Base-by-base conservation (phyloP, 306 rosid genomes). In the Canavalia ensiformis region DNA sequence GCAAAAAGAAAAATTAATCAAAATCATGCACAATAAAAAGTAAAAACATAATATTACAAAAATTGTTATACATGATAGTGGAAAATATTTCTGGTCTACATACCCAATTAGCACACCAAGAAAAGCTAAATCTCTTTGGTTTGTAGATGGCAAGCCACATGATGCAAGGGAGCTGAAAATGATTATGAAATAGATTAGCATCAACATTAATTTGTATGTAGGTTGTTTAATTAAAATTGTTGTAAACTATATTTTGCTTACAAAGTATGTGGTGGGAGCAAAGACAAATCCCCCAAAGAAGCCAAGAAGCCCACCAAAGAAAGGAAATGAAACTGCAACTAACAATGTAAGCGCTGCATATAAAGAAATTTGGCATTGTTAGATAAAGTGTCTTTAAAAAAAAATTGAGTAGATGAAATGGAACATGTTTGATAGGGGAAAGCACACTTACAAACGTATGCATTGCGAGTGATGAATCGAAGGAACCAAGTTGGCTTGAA, bases 251-350 rank as follows among this genome's bases (percentile, higher is more conserved):
- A 64, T 10, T n/a, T 74, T 57, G 0, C 97, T 94, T 87, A 94
- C 98, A n/a, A 86, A 91, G 79, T 88, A 94, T 60, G 97, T 74
- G 59, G 98, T 92, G 0, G 98, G 98, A 65, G 98, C 94, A 57
- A 92, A 90, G 59, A 91, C 91, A 73, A 94, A 89, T 75, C 97
- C 98, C n/a, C 98, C 98, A 13, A 94, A 90, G 63, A 92, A 92
- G 50, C 87, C 83, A 0, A 91, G 89, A 52, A 92, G 97, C 28
- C 90, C 98, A 33, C 89, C 42, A 62, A 94, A 94, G 87, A 94
- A 94, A 67, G 98, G 98, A 83, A 94, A 92, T 81, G 92, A 79
- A 44, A 91, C 85, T 50, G 9, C 96, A 5, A 90, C 1, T 79
- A 94, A 85, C 93, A 90, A 83, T 1, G 98, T 94, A 8, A 86